phyloP scores from a whole-genome alignment of 1,139 yeast genomes.

The Saccharomycopsis phalli region DNA sequence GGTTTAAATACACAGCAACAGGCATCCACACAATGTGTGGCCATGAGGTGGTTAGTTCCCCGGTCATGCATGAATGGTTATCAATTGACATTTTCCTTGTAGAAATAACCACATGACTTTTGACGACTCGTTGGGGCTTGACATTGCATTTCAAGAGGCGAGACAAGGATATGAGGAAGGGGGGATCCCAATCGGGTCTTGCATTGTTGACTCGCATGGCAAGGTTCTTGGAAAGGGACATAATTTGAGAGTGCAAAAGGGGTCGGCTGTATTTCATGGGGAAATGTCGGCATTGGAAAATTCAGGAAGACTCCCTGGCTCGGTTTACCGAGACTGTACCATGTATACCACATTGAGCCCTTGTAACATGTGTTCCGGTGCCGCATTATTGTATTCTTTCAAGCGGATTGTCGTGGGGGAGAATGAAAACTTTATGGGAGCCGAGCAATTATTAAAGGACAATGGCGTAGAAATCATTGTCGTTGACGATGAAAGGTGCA shows the following conservation, averaged over 20 bases:
- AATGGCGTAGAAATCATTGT: constrained; percentile 73
- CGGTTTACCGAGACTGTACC: constrained; percentile 58
- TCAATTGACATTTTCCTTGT: no score
- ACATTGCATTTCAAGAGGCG: constrained; percentile 69
- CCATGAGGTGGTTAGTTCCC: no score
- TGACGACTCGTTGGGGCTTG: constrained; percentile 58
- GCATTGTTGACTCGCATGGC: constrained; percentile 66
- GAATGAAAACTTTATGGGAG: constrained; percentile 69
- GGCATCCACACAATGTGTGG: no score
- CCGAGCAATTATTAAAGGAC: constrained; percentile 56
- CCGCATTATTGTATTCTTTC: constrained; percentile 79
- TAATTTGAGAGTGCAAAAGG: constrained; percentile 77
- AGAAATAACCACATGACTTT: constrained; percentile 45
- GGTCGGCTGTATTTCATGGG: constrained; percentile 78
- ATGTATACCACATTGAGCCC: constrained; percentile 91
- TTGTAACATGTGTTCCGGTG: constrained; percentile 92
- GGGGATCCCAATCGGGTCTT: constrained; percentile 85
- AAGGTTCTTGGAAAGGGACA: constrained; percentile 79
- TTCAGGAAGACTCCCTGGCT: constrained; percentile 76
- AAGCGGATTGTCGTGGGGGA: constrained; percentile 85
- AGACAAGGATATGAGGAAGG: constrained; percentile 58
- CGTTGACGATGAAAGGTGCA: constrained; percentile 58
- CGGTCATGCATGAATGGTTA: no score
- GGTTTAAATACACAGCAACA: no score
- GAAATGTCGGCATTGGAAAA: constrained; percentile 84